A percentile compares a stretch with the other conserved stretches of the same genome.
Evolutionary conservation across 2,329 filamentous ascomycete species (phyloP).

Genomic region (Coccinonectria pachysandricola): DNA sequence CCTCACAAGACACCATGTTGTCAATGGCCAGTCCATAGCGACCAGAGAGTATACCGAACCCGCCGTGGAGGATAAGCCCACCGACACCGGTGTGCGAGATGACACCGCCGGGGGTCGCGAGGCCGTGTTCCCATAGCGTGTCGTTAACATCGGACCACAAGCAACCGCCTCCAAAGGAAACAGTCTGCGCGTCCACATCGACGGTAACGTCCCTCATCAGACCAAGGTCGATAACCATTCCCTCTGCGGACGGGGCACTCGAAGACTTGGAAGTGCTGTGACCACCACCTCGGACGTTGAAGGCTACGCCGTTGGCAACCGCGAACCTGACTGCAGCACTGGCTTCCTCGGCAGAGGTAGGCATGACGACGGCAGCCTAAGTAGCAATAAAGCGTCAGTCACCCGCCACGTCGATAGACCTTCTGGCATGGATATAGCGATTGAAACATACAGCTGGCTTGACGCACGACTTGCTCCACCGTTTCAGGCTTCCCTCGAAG

Average conservation of each 20-base stretch:
- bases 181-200: constrained; percentile 31
- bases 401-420: too few species aligned
- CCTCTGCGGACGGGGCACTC: constrained; percentile 31
- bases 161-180: constrained; percentile 41
- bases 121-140: constrained; percentile 35
- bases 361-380: constrained; percentile 35
- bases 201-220: constrained; percentile 40
- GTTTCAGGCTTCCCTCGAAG: constrained; percentile 24
- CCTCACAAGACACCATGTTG: constrained; percentile 26
- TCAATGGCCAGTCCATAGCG: constrained; percentile 40
- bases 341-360: constrained; percentile 29
- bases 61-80: constrained; percentile 46
- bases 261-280: constrained; percentile 44
- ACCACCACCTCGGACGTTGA: constrained; percentile 45
- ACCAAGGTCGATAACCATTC: constrained; percentile 45
- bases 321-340: constrained; percentile 34
- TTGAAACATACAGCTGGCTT: constrained; percentile 22
- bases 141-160: constrained; percentile 45
- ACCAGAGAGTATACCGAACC: constrained; percentile 46
- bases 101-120: constrained; percentile 52
- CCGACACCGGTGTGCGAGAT: constrained; percentile 54
- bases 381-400: too few species aligned
- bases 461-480: constrained; percentile 28
- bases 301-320: constrained; percentile 31
- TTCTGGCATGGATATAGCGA: neutral